Evolutionary conservation across 1,284 basidiomycete species (phyloP), one percentile per base, ranked within the genome.

Genomic region (Rhodotorula sp.): DNA sequence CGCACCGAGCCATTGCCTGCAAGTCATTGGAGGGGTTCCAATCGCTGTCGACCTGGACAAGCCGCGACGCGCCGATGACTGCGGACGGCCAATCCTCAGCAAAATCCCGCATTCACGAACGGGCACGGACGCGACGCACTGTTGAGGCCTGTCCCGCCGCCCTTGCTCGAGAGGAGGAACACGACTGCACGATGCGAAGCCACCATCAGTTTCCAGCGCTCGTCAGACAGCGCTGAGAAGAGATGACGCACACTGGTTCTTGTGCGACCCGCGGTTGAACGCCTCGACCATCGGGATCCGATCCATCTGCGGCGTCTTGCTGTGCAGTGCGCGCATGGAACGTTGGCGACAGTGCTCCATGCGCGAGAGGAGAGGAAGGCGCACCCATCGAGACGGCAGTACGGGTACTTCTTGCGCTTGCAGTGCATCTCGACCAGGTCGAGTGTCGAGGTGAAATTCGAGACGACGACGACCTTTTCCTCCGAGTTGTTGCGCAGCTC

Each of bases 1-100:
- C 85, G 71, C 72, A 93, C 92, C 97, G 88, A 64, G 94, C 96
- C 96, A 99, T 99, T 1, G 96, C 91, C 81, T 99, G 96, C 27
- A 94, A 83, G 82, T 99, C 96, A 77, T 91, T 91, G 76, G 90
- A 91, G 61, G 93, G 93, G 81, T 96, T 96, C 93, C 97, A 99
- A 80, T 99, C 96, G 61, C 91, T 94, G 81, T 99, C 96, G 71
- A 87, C 84, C 29, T 86, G 79, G 67, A 92, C 90, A 54, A 97
- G 82, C 54, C 94, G 85, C 19, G 92, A 95, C 19, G 90, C 94
- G 41, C 93, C 77, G 37, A 73, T 77, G 70, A 79, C 75, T 76
- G 36, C 22, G 34, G 39, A 15, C 6, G 27, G 4, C 15, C 12
- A 36, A 1, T 36, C 0, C 32, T 61, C 36, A 59, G 46, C 22